A percentile compares a stretch with the other conserved stretches of the same genome.
These are phyloP conservation scores for Viola pubescens DNA, from an alignment of 441 rosid genomes.

Conservation along the genomic window DNA sequence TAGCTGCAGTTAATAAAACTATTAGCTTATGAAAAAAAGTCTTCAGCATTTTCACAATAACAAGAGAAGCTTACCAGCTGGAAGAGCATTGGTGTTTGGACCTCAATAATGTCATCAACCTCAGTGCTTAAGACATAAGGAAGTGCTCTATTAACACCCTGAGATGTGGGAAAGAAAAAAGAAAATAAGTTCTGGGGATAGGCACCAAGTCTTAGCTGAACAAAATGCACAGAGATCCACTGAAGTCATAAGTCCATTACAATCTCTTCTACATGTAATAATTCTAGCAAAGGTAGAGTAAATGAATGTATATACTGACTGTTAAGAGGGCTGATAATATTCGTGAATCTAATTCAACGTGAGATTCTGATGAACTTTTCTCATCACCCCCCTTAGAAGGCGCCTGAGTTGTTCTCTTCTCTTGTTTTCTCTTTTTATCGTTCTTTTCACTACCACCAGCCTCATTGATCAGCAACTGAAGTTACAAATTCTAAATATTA, in stretches of 20 bases:
- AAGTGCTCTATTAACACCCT: conserved; percentile 98
- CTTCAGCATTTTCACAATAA: too few species aligned
- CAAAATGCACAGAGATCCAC: not conserved
- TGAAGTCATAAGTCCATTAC: not conserved
- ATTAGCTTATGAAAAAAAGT: too few species aligned
- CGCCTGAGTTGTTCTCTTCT: conserved; percentile 21
- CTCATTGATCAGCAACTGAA: conserved; percentile 67
- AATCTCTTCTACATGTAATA: not conserved
- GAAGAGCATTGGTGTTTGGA: conserved; percentile 88
- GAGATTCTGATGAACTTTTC: conserved; percentile 44
- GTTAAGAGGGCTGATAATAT: conserved; percentile 81
- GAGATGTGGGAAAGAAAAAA: conserved; percentile 19
- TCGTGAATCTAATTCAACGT: conserved; percentile 88
- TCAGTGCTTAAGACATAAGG: conserved; percentile 84
- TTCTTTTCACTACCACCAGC: conserved; percentile 34
- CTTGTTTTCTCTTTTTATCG: conserved; percentile 26
- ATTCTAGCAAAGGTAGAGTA: not conserved
- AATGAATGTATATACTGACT: conserved; percentile 37
- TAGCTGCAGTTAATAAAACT: too few species aligned
- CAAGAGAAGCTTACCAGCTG: conserved; percentile 50
- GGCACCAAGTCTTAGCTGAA: too few species aligned
- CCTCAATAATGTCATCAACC: conserved; percentile 80
- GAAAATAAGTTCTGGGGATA: conserved; percentile 6
- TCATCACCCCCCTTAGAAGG: conserved; percentile 31
- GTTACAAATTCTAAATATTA: conserved; percentile 13